Conservation (phyloP, 2,329 filamentous ascomycete genomes). For the Pyrenophora graminea region DNA sequence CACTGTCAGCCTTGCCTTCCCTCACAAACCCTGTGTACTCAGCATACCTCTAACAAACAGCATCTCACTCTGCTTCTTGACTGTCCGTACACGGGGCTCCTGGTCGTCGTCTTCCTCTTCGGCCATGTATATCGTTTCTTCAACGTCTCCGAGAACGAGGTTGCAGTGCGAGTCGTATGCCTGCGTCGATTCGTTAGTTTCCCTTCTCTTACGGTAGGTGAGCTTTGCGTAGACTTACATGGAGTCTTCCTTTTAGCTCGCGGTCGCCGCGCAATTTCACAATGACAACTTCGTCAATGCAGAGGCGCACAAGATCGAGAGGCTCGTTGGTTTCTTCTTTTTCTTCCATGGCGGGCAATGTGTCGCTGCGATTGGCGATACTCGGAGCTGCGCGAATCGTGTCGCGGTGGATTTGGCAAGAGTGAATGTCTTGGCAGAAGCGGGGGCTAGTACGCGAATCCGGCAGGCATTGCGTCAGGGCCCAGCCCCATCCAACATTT, state of each 20-base stretch:
- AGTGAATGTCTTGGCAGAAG: constrained; percentile 23
- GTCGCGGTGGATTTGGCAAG: constrained; percentile 21
- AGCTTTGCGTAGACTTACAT: constrained; percentile 61
- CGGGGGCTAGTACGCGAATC: constrained; percentile 14
- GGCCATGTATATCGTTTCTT: constrained; percentile 93
- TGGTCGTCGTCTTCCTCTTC: constrained; percentile 85
- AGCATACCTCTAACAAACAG: constrained; percentile 86
- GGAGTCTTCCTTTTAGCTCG: constrained; percentile 91
- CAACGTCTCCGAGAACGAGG: constrained; percentile 90
- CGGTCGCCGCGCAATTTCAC: constrained; percentile 95
- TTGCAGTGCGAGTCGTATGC: constrained; percentile 99
- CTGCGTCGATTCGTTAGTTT: constrained; percentile 53
- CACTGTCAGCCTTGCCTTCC: constrained; percentile 3
- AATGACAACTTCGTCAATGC: constrained; percentile 93
- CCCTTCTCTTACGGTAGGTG: background rate
- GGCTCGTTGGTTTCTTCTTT: constrained; percentile 81
- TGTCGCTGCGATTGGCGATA: constrained; percentile 9
- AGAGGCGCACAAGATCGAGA: constrained; percentile 91
- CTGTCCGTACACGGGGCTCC: constrained; percentile 63
- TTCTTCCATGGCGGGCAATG: constrained; percentile 72
- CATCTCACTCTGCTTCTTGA: constrained; percentile 98
- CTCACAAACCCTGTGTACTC: background rate
- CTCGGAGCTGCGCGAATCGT: constrained; percentile 12
- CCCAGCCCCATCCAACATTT: constrained; percentile 7
- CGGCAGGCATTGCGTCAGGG: constrained; percentile 24